Evolutionary conservation across 2,329 filamentous ascomycete species (phyloP).

Genomic region (Berkeleyomyces rouxiae): DNA sequence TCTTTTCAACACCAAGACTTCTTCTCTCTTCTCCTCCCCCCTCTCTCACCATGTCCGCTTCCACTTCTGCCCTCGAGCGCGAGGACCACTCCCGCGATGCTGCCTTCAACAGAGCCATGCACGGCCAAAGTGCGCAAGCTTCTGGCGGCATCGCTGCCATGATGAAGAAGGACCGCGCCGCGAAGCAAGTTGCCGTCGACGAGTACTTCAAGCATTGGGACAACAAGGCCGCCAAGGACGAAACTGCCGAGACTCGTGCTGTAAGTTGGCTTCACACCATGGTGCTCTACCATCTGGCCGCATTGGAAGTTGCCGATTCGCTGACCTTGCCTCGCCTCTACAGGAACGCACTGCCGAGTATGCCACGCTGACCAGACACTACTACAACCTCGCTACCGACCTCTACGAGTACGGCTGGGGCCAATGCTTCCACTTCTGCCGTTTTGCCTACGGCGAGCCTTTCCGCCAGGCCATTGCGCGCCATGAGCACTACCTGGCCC

Average conservation of each 20-base stretch:
- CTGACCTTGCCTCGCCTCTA: background rate
- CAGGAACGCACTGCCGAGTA: conserved; percentile 74
- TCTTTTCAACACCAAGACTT: background rate
- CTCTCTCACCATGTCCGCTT: conserved; percentile 7
- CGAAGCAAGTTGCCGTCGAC: conserved; percentile 67
- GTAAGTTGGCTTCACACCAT: conserved; percentile 28
- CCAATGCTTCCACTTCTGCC: conserved; percentile 93
- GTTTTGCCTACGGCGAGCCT: conserved; percentile 69
- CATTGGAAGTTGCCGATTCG: background rate
- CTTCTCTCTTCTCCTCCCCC: background rate
- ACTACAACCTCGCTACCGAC: conserved; percentile 95
- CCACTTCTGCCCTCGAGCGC: conserved; percentile 38
- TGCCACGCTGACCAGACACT: conserved; percentile 82
- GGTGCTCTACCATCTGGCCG: background rate
- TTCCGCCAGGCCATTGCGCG: conserved; percentile 87
- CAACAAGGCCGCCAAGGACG: conserved; percentile 58
- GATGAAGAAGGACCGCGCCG: conserved; percentile 67
- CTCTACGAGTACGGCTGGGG: conserved; percentile 96
- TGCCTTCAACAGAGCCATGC: conserved; percentile 77
- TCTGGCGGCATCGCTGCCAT: conserved; percentile 57
- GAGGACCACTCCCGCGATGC: conserved; percentile 79
- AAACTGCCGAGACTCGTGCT: conserved; percentile 70
- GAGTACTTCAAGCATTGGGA: conserved; percentile 98
- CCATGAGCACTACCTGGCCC: conserved; percentile 94
- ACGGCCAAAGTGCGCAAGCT: conserved; percentile 53